Conservation (phyloP, 192 early-diverging fungal genomes). For the Coemansia sp. region DNA sequence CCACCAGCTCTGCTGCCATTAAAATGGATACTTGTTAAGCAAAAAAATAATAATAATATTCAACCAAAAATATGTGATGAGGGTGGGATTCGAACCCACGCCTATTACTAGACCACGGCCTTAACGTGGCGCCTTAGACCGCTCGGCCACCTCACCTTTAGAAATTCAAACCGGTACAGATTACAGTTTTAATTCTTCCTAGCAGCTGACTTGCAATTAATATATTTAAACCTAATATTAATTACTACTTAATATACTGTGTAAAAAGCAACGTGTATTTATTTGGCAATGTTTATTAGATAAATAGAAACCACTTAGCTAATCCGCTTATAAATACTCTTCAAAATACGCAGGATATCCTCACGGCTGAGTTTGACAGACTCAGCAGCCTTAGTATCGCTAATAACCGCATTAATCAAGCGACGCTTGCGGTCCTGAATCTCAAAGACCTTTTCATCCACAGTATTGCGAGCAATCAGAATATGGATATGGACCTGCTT, state of each 20-base stretch:
- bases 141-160: constrained; percentile 20
- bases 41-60: neutral
- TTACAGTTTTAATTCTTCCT: neutral
- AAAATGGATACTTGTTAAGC: neutral
- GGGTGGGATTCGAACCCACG: constrained; percentile 37
- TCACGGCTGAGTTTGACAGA: neutral
- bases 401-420: constrained; percentile 18
- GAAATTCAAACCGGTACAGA: neutral
- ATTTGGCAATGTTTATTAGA: too few species aligned
- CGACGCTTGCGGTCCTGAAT: constrained; percentile 24
- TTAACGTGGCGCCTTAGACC: constrained; percentile 21
- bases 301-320: too few species aligned
- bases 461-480: constrained; percentile 83
- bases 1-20: neutral
- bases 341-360: constrained; percentile 2
- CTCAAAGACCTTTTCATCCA: constrained; percentile 66
- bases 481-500: constrained; percentile 91
- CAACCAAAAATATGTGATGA: constrained; percentile 19
- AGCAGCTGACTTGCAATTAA: too few species aligned
- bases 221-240: too few species aligned
- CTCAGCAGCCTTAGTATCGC: neutral
- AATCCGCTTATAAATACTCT: neutral
- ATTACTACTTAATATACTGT: too few species aligned
- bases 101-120: constrained; percentile 26
- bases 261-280: neutral